Base-by-base conservation (phyloP, 2,329 filamentous ascomycete genomes). In the Pestalotiopsis sp. region DNA sequence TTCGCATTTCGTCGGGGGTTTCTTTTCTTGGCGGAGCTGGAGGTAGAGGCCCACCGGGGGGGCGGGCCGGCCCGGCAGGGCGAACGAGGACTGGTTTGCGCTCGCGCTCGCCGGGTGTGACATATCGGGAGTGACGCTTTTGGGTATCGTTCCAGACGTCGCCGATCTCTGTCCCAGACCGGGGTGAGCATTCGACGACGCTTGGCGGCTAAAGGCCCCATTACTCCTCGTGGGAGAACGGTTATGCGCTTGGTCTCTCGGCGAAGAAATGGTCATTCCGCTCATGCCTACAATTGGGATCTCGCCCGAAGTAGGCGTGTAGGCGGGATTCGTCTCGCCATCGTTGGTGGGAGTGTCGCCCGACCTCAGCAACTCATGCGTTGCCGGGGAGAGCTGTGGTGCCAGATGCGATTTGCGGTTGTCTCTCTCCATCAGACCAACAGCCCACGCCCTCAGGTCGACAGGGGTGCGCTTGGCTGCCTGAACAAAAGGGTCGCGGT, bases 381-480 rank as follows among this genome's bases (percentile, higher is more conserved):
- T 93, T 9, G 92, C 89, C 1, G 94, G 93, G 12, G 92, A 93
- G 57, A 93, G 85, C 75, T 93, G 91, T 41, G 94, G 94, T 17
- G 91, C 93, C 49, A 98, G 87, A 79, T 98, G 95, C 36, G 95
- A 97, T 81, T 97, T 97, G 78, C 96, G 93, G 81, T 98, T 97
- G 80, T 98, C 93, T 75, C 92, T 90, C 79, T 98, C 95, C 89
- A 98, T 95, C 85, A 98, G 89, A 75, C 93, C 91, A 63, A 97
- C 90, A 25, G 96, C 95, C 96, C 96, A 99, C 71, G 94, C 93
- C 80, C 93, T 90, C 41, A 99, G 87, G 79, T 99, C 92, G 65
- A 99, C 96, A 0, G 96, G 96, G 1, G 96, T 99, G 74, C 95
- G 90, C 84, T 98, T 98, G 63, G 96, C 96, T 66, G 96, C 96